Evolutionary conservation across 1,139 yeast species (phyloP).

Genomic region (Hyphopichia fennica): DNA sequence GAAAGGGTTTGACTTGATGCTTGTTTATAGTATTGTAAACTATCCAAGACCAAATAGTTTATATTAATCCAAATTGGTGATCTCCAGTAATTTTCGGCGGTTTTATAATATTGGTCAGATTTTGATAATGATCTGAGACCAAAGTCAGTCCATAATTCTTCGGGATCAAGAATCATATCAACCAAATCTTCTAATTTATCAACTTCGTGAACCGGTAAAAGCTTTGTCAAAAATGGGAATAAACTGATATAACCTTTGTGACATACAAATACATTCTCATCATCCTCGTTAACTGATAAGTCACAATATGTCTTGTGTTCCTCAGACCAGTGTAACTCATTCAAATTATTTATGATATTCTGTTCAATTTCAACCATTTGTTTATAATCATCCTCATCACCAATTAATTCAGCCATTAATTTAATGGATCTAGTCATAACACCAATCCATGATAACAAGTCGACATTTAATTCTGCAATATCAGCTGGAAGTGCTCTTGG

Average conservation of each 20-base stretch:
- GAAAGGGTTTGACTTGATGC: constrained; percentile 21
- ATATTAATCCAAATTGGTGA: constrained; percentile 94
- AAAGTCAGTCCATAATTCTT: constrained; percentile 71
- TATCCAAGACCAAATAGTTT: constrained; percentile 77
- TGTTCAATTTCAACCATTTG: constrained; percentile 53
- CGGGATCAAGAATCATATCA: constrained; percentile 62
- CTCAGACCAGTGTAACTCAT: constrained; percentile 78
- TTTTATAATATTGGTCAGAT: constrained; percentile 62
- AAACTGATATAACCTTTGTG: constrained; percentile 86
- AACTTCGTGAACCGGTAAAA: constrained; percentile 54
- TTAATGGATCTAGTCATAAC: constrained; percentile 84
- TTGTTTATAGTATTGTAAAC: constrained; percentile 55
- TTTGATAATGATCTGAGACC: constrained; percentile 85
- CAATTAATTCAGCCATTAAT: constrained; percentile 68
- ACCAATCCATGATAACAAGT: constrained; percentile 89
- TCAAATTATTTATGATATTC: constrained; percentile 62
- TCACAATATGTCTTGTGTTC: constrained; percentile 77
- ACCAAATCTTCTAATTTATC: constrained; percentile 53
- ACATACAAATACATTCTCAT: constrained; percentile 67
- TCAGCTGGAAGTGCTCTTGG: constrained; percentile 86
- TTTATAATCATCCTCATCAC: constrained; percentile 54
- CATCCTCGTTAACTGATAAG: constrained; percentile 70
- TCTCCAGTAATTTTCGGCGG: constrained; percentile 93
- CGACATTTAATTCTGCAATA: constrained; percentile 87
- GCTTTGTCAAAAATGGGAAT: constrained; percentile 78